Conservation (phyloP, 495 filamentous ascomycete genomes). For the Annulohypoxylon nitens region DNA sequence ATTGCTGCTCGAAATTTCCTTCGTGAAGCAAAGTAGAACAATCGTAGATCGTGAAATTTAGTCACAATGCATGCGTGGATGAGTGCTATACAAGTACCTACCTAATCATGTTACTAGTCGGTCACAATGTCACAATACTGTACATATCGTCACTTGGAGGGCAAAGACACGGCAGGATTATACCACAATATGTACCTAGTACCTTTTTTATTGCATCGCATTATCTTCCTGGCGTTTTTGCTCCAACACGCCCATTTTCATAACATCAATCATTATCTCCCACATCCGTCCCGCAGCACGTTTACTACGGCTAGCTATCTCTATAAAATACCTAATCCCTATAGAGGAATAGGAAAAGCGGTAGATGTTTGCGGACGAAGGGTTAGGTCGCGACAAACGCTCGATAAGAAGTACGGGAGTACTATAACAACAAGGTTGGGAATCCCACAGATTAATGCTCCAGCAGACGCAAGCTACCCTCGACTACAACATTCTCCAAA, state of each 20-base stretch:
- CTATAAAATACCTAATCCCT: slow-evolving; percentile 23
- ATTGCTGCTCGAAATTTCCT: background rate
- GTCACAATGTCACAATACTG: background rate
- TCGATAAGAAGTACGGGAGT: slow-evolving; percentile 9
- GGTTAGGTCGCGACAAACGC: slow-evolving; percentile 5
- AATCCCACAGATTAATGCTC: slow-evolving; percentile 77
- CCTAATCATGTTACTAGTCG: background rate
- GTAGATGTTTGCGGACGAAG: background rate
- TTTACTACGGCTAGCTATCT: slow-evolving; percentile 7
- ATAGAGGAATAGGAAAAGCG: background rate
- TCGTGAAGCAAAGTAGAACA: background rate
- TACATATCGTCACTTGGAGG: background rate
- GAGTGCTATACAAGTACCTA: background rate
- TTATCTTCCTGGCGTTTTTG: slow-evolving; percentile 28
- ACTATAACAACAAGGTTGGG: slow-evolving; percentile 5
- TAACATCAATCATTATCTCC: slow-evolving; percentile 22
- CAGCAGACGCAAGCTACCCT: slow-evolving; percentile 94
- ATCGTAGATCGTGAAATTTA: background rate
- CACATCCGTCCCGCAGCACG: slow-evolving; percentile 2
- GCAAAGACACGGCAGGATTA: background rate
- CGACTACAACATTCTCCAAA: slow-evolving; percentile 98
- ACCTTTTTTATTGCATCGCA: slow-evolving; percentile 21
- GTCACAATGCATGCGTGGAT: background rate
- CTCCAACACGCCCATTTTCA: slow-evolving; percentile 18
- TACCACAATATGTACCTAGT: slow-evolving; percentile 3